Percentiles rank a stretch among this genome's conserved stretches.
Conservation (phyloP, 768 basidiomycete species). For the Glaciozyma antarctica region DNA sequence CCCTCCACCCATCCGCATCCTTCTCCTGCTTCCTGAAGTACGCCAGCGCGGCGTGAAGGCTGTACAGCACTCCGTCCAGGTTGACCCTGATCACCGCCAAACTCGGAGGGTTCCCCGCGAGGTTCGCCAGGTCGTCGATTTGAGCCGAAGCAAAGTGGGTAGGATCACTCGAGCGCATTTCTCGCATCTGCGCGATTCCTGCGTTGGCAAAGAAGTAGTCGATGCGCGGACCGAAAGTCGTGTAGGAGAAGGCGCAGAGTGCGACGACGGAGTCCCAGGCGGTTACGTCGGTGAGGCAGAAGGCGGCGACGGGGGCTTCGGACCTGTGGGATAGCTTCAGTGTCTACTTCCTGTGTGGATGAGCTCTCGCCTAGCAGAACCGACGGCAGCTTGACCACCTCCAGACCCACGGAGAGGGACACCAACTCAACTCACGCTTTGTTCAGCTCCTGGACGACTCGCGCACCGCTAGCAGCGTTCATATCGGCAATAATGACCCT, state of each 20-base stretch:
- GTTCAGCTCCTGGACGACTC: constrained; percentile 9
- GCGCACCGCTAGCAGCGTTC: not conserved
- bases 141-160: constrained; percentile 14
- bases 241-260: constrained; percentile 7
- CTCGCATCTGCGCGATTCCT: constrained; percentile 21
- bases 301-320: not conserved
- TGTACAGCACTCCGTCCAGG: constrained; percentile 25
- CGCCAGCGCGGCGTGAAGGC: constrained; percentile 11
- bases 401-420: not conserved
- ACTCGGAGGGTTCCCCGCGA: constrained; percentile 6
- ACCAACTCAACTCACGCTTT: not conserved
- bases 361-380: not conserved
- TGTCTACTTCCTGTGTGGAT: too few relatives aligned
- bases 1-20: constrained; percentile 21
- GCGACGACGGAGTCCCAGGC: constrained; percentile 14
- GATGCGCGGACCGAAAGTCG: constrained; percentile 10
- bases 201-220: constrained; percentile 31
- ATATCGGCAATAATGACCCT: constrained; percentile 22
- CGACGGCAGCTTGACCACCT: not conserved
- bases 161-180: constrained; percentile 23
- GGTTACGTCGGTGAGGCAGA: constrained; percentile 16
- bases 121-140: constrained; percentile 8
- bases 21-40: constrained; percentile 25
- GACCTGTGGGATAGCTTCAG: not conserved
- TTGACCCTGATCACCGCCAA: constrained; percentile 22